phyloP scores from a whole-genome alignment of 768 basidiomycete species.

The Tricholoma saponaceum region DNA sequence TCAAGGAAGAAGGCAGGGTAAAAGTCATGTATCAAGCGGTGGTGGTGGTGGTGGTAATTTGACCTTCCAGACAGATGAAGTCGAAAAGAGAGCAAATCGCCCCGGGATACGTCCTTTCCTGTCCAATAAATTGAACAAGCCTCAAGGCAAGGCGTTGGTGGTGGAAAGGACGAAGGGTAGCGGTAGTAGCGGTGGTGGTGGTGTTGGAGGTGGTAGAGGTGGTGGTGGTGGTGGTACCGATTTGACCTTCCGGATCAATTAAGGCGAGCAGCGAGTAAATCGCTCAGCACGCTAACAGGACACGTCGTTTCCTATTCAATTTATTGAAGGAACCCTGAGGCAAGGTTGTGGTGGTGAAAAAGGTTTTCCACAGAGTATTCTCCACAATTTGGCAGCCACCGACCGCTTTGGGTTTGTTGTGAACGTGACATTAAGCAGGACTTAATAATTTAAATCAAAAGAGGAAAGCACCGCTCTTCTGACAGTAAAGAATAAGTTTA shows the following conservation, averaged over 20 bases:
- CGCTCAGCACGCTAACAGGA: no score
- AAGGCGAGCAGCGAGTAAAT: no score
- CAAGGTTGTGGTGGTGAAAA: no score
- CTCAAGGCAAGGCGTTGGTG: background rate
- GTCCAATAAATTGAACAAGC: background rate
- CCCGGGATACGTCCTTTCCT: background rate
- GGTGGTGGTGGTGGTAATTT: background rate
- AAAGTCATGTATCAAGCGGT: no score
- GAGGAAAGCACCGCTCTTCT: background rate
- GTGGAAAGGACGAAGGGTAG: background rate
- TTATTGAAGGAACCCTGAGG: no score
- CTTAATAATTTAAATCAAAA: background rate
- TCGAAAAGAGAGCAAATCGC: no score
- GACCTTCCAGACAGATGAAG: background rate
- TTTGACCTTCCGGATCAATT: no score
- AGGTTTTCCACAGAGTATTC: background rate
- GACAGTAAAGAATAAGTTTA: background rate
- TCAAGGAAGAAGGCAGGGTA: background rate
- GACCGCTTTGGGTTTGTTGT: background rate
- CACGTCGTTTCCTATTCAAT: no score
- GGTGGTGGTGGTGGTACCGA: no score
- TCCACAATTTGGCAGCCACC: background rate
- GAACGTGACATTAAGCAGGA: background rate
- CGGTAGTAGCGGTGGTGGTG: no score
- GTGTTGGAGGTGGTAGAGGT: no score